Evolutionary conservation across 805 yeast genomes (phyloP).

Genomic region (Teunomyces cretensis): DNA sequence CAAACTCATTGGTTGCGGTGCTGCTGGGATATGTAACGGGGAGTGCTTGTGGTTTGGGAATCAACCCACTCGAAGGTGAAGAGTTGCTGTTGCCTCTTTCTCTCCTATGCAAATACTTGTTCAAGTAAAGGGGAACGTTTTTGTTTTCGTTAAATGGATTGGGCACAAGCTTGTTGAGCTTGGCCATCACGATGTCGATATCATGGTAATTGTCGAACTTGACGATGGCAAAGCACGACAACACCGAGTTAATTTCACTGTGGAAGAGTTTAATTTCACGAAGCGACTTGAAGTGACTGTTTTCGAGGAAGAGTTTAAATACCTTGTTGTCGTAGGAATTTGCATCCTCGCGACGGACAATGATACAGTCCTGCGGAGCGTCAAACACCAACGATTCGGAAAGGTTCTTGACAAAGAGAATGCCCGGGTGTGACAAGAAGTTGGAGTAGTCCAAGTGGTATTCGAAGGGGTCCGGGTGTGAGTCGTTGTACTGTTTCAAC

Average conservation of each 20-base stretch:
- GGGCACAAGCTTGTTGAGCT: conserved; percentile 15
- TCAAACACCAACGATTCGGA: conserved; percentile 30
- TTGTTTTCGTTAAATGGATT: conserved; percentile 30
- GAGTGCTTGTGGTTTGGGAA: conserved; percentile 8
- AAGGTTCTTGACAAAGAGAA: conserved; percentile 53
- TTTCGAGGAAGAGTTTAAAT: conserved; percentile 17
- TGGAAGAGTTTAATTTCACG: conserved; percentile 22
- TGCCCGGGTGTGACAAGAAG: conserved; percentile 55
- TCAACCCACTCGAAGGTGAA: background rate
- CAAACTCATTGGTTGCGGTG: conserved; percentile 11
- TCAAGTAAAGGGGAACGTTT: conserved; percentile 46
- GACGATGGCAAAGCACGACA: conserved; percentile 25
- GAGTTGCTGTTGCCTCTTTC: conserved; percentile 38
- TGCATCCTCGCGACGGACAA: conserved; percentile 6
- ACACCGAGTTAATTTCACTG: conserved; percentile 4
- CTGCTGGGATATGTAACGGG: conserved; percentile 8
- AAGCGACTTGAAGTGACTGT: conserved; percentile 18
- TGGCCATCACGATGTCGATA: conserved; percentile 25
- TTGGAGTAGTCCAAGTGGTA: conserved; percentile 25
- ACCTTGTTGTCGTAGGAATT: conserved; percentile 27
- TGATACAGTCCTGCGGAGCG: background rate
- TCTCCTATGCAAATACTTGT: conserved; percentile 63
- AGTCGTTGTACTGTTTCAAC: conserved; percentile 8
- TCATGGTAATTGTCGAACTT: conserved; percentile 35
- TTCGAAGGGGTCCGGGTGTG: background rate